Conservation (phyloP, 2,329 filamentous ascomycete genomes). For the Colletotrichum cereale region DNA sequence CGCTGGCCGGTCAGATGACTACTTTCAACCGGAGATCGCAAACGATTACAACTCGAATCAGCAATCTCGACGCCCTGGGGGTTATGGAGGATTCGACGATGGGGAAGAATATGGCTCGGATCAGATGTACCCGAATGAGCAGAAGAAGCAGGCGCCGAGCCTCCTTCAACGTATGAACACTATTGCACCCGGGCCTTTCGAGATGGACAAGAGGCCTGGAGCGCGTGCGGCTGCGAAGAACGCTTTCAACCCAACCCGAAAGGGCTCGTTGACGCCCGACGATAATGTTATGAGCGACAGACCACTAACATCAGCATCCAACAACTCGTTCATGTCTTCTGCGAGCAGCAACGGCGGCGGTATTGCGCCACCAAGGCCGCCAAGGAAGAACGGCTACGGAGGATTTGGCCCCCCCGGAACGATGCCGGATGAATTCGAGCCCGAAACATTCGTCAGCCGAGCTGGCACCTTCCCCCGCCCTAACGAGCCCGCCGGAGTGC, state of each 20-base stretch:
- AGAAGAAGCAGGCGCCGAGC: constrained; percentile 51
- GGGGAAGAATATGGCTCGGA: constrained; percentile 53
- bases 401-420: constrained; percentile 65
- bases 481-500: constrained; percentile 52
- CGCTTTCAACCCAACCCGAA: constrained; percentile 49
- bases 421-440: constrained; percentile 53
- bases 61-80: constrained; percentile 57
- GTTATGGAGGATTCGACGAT: constrained; percentile 63
- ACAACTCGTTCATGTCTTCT: constrained; percentile 43
- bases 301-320: constrained; percentile 49
- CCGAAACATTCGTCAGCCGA: constrained; percentile 56
- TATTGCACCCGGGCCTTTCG: constrained; percentile 76
- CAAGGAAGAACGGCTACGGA: constrained; percentile 67
- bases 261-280: constrained; percentile 42
- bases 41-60: constrained; percentile 55
- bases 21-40: constrained; percentile 61
- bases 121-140: constrained; percentile 61
- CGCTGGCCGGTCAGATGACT: constrained; percentile 58
- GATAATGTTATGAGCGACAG: constrained; percentile 43
- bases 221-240: constrained; percentile 48
- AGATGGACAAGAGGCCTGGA: constrained; percentile 56
- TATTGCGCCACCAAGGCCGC: constrained; percentile 54
- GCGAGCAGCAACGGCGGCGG: constrained; percentile 37
- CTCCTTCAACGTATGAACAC: constrained; percentile 74
- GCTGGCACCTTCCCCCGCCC: constrained; percentile 67